Evolutionary conservation across 2,329 filamentous ascomycete species (phyloP), one percentile per base, ranked within the genome.

Genomic region (Colletotrichum sp.): DNA sequence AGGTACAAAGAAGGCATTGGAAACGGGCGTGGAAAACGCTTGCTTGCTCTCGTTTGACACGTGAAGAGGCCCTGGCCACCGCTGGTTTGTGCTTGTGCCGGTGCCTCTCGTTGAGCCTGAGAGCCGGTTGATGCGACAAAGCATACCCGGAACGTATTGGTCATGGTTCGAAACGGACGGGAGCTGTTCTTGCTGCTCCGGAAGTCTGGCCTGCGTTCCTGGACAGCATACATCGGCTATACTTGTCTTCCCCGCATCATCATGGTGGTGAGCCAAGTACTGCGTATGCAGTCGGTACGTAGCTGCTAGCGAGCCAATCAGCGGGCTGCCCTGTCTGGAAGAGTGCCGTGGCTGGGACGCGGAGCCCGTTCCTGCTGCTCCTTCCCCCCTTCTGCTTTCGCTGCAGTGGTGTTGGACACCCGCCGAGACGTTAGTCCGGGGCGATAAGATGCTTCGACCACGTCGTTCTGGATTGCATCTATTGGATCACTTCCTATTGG

Each of bases 401-500:
- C 34, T 52, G 22, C 67, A 25, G 32, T 36, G 44, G 8, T 19
- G 25, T 15, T 15, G 36, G 32, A 39, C 32, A 25, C 27, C 36
- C 15, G 25, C 39, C 69, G 59, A 59, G 27, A 62, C 59, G 59
- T 61, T 69, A 65, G 64, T 73, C 73, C 59, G 64, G 64, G 64
- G 73, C 73, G 59, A 69, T 32, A 39, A 61, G 64, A 36, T 76
- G 59, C 70, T 22, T 49, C 70, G 59, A 73, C 30, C 65, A 59
- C 70, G 70, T 65, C 59, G 65, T 52, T 61, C 59, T 32, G 29
- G 44, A 25, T 44, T 57, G 69, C 36, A 73, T 36, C 66, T 8
- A 69, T 72, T 76, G 73, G 73, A 59, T 73, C 70, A 34, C 73
- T 61, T 73, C 73, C 44, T 63, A 76, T 61, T 69, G 64, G 70